Conservation (phyloP, 1,139 yeast species). For the Candida sp. region DNA sequence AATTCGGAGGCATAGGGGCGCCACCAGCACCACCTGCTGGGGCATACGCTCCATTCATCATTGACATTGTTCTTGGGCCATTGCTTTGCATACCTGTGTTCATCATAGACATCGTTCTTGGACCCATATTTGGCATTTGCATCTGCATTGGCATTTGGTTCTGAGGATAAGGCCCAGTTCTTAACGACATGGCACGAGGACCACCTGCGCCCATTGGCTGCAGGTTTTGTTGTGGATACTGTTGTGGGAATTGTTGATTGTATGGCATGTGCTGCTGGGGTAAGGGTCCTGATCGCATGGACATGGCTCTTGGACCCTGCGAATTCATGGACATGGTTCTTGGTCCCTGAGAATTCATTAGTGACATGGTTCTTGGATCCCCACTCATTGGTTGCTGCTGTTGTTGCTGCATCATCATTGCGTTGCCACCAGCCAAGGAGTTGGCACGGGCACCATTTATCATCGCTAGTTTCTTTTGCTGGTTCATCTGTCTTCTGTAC, state of each 20-base stretch:
- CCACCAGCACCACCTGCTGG: slow-evolving; percentile 7
- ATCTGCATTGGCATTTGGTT: slow-evolving; percentile 3
- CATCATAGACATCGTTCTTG: slow-evolving; percentile 9
- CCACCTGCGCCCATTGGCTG: slow-evolving; percentile 9
- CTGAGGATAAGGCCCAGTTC: slow-evolving; percentile 14
- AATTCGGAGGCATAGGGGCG: slow-evolving; percentile 9
- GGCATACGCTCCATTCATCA: too few relatives aligned
- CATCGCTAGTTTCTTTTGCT: slow-evolving; percentile 63
- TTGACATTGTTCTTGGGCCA: slow-evolving; percentile 8
- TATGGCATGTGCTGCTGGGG: slow-evolving; percentile 4
- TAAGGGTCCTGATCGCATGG: slow-evolving; percentile 5
- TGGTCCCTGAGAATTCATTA: slow-evolving; percentile 38
- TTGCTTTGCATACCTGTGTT: slow-evolving; percentile 1
- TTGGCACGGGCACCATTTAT: slow-evolving; percentile 53
- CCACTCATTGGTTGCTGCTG: slow-evolving; percentile 17
- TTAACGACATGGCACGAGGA: too few relatives aligned
- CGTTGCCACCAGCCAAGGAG: slow-evolving; percentile 42
- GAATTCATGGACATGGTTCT: slow-evolving; percentile 32
- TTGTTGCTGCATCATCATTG: slow-evolving; percentile 27
- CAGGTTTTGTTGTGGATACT: slow-evolving; percentile 3
- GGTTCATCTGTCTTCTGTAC: slow-evolving; percentile 71
- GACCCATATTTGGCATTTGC: slow-evolving; percentile 4
- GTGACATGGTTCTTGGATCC: slow-evolving; percentile 63
- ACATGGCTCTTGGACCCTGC: slow-evolving; percentile 12
- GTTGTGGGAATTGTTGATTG: slow-evolving; percentile 6